A percentile compares a stretch with the other conserved stretches of the same genome.
Evolutionary conservation across 208 protist genomes (phyloP).

Genomic region (Leishmania turanica): DNA sequence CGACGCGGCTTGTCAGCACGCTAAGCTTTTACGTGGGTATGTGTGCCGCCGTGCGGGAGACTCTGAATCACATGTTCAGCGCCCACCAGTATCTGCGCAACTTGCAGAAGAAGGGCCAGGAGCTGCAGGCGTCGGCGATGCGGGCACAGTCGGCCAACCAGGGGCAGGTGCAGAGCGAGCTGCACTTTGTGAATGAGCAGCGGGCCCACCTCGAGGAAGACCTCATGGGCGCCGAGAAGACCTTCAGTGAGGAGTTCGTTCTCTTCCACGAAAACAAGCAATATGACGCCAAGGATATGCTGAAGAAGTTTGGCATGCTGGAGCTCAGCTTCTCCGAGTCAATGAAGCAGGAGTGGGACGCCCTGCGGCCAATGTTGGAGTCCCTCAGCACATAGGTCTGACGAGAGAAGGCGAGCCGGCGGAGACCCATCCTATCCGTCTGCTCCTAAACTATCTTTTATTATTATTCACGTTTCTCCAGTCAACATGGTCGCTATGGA

Average conservation of each 20-base stretch:
- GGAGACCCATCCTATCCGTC: background rate
- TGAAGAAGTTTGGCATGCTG: conserved; percentile 76
- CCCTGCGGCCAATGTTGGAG: conserved; percentile 51
- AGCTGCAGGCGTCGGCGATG: conserved; percentile 29
- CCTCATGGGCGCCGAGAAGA: conserved; percentile 35
- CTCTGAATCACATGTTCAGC: conserved; percentile 50
- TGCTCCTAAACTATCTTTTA: background rate
- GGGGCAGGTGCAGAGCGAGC: conserved; percentile 37
- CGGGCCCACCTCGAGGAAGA: conserved; percentile 34
- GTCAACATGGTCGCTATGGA: background rate
- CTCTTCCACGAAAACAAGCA: conserved; percentile 85
- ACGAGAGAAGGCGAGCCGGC: background rate
- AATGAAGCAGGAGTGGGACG: conserved; percentile 77
- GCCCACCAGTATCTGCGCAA: conserved; percentile 37
- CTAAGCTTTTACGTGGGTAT: conserved; percentile 87
- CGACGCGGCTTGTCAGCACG: conserved; percentile 76
- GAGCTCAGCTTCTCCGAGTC: conserved; percentile 75
- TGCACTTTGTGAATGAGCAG: conserved; percentile 40
- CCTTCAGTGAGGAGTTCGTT: conserved; percentile 68
- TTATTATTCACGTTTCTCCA: background rate
- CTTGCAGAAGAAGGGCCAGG: conserved; percentile 31
- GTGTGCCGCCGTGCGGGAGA: conserved; percentile 73
- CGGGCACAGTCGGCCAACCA: conserved; percentile 29
- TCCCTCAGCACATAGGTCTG: conserved; percentile 13
- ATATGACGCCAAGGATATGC: conserved; percentile 78